These are phyloP conservation scores for Aspergillus sp. DNA, from an alignment of 2,329 filamentous ascomycete genomes.

Conservation along the genomic window DNA sequence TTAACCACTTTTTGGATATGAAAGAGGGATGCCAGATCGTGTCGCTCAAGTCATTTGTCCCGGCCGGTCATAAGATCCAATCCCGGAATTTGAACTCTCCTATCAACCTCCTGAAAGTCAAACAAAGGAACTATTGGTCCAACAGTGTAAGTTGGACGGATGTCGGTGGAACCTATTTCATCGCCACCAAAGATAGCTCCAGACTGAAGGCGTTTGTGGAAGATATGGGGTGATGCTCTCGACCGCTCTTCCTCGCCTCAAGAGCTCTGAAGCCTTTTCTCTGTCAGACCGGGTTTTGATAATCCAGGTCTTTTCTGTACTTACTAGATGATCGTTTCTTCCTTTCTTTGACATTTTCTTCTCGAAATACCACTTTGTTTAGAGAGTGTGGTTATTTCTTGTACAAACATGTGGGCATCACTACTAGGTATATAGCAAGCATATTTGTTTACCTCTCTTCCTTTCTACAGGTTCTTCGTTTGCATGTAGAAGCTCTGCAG, in stretches of 20 bases:
- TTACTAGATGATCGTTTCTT: slow-evolving; percentile 2
- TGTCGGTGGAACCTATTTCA: slow-evolving; percentile 79
- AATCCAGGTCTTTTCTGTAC: background rate
- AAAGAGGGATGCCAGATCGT: slow-evolving; percentile 89
- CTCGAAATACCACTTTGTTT: slow-evolving; percentile 7
- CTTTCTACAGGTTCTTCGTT: background rate
- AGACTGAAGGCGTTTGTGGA: slow-evolving; percentile 52
- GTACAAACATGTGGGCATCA: slow-evolving; percentile 9
- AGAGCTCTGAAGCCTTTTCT: background rate
- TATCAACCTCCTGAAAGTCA: slow-evolving; percentile 75
- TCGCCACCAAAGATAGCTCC: slow-evolving; percentile 73
- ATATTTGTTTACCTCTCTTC: background rate
- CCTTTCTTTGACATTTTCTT: background rate
- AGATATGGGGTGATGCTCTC: slow-evolving; percentile 27
- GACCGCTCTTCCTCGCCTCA: background rate
- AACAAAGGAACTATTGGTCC: slow-evolving; percentile 68
- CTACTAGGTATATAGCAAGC: background rate
- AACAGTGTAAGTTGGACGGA: slow-evolving; percentile 86
- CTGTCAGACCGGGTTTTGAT: background rate
- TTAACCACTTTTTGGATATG: slow-evolving; percentile 88
- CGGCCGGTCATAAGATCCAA: slow-evolving; percentile 73
- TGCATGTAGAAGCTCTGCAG: too few species aligned
- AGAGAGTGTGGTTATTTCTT: slow-evolving; percentile 19
- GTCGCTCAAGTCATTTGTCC: slow-evolving; percentile 87
- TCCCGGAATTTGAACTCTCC: slow-evolving; percentile 75